Conservation (phyloP, 352 stramenopile species). For the Globisporangium lucens region DNA sequence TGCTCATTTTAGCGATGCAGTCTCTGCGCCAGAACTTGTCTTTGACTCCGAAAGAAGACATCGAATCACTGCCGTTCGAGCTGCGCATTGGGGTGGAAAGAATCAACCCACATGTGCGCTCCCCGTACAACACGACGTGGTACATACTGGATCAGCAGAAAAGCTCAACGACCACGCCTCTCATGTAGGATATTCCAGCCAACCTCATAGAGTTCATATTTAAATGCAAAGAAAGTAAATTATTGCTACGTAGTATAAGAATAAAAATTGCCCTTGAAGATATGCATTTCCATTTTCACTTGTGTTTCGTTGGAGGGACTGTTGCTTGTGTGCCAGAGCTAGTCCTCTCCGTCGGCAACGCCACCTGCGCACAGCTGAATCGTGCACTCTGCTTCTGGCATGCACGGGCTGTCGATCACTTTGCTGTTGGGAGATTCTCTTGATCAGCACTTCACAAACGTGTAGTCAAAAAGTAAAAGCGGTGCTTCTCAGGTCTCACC, state of each 20-base stretch:
- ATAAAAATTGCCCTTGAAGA: constrained; percentile 6
- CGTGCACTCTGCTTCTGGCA: constrained; percentile 82
- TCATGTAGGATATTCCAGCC: constrained; percentile 34
- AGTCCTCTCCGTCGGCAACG: constrained; percentile 63
- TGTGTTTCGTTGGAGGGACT: neutral
- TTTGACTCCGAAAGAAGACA: constrained; percentile 32
- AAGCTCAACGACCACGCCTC: constrained; percentile 27
- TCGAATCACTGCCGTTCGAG: constrained; percentile 57
- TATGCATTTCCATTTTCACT: neutral
- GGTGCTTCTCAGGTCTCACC: constrained; percentile 27
- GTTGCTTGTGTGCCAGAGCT: neutral
- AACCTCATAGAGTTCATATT: constrained; percentile 35
- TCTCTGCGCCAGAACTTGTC: constrained; percentile 47
- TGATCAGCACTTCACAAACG: neutral
- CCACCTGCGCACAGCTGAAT: constrained; percentile 69
- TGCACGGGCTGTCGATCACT: constrained; percentile 81
- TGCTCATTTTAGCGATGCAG: constrained; percentile 73
- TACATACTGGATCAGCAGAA: constrained; percentile 54
- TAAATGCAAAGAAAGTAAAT: constrained; percentile 39
- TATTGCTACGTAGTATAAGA: constrained; percentile 19
- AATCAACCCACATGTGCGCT: constrained; percentile 68
- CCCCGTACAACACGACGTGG: constrained; percentile 65
- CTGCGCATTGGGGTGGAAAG: constrained; percentile 60
- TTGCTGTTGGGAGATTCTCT: constrained; percentile 43
- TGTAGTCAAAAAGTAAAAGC: neutral